Conservation (phyloP, 768 basidiomycete species). For the Podaxis pistillaris region DNA sequence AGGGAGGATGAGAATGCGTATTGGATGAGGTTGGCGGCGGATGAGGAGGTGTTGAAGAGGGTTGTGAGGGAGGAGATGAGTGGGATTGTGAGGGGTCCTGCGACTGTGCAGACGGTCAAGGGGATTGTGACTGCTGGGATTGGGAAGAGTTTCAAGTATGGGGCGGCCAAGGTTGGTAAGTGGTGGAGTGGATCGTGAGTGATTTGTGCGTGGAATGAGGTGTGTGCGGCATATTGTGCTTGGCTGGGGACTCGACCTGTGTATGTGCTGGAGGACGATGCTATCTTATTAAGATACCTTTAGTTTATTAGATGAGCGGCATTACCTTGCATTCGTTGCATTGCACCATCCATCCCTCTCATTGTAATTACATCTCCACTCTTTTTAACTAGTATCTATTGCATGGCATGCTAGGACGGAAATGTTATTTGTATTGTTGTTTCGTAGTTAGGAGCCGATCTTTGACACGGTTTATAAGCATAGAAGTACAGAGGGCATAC, state of each 20-base stretch:
- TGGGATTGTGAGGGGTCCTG: slow-evolving; percentile 78
- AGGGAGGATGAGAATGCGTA: slow-evolving; percentile 74
- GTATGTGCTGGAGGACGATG: neutral
- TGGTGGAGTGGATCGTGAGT: slow-evolving; percentile 61
- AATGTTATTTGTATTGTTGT: slow-evolving; percentile 5
- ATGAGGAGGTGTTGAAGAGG: slow-evolving; percentile 51
- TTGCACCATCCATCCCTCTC: slow-evolving; percentile 3
- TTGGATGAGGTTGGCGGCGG: slow-evolving; percentile 71
- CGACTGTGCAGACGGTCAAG: slow-evolving; percentile 82
- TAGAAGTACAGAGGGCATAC: neutral
- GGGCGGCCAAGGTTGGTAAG: slow-evolving; percentile 75
- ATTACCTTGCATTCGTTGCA: neutral
- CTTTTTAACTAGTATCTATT: slow-evolving; percentile 10
- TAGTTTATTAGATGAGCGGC: neutral
- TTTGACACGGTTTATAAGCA: neutral
- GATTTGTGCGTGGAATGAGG: neutral
- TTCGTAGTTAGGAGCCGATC: neutral
- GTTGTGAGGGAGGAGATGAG: slow-evolving; percentile 69
- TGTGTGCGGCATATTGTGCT: no score
- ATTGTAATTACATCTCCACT: slow-evolving; percentile 14
- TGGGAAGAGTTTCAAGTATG: slow-evolving; percentile 75
- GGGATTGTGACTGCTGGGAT: slow-evolving; percentile 83
- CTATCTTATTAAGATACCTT: neutral
- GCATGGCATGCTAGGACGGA: slow-evolving; percentile 6
- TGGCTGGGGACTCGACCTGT: neutral